phyloP scores from a whole-genome alignment of 192 early-diverging fungal genomes.

The Rhizophagus clarus region DNA sequence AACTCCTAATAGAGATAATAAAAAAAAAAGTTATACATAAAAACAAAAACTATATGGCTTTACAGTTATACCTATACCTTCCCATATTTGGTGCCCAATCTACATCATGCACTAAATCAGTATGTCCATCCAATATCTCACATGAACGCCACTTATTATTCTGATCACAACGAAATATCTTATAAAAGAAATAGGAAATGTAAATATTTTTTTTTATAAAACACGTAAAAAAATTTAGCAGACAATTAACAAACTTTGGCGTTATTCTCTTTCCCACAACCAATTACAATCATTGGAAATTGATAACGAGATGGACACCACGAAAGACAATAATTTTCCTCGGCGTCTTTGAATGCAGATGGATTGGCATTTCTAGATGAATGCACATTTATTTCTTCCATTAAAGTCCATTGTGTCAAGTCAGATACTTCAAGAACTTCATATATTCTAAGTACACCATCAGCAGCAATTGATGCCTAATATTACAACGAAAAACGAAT shows the following conservation, averaged over 20 bases:
- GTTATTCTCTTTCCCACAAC: slow-evolving; percentile 77
- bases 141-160: slow-evolving; percentile 66
- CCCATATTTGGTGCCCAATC: slow-evolving; percentile 73
- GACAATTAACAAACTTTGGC: slow-evolving; percentile 58
- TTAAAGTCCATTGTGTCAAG: slow-evolving; percentile 76
- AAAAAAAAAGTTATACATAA: background rate
- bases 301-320: slow-evolving; percentile 87
- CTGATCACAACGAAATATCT: slow-evolving; percentile 62
- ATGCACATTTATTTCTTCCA: slow-evolving; percentile 60
- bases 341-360: slow-evolving; percentile 61
- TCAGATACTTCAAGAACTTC: slow-evolving; percentile 82
- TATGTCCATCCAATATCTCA: slow-evolving; percentile 61
- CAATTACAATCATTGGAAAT: slow-evolving; percentile 80
- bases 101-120: slow-evolving; percentile 67
- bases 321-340: slow-evolving; percentile 78
- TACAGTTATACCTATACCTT: slow-evolving; percentile 33
- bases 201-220: background rate
- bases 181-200: background rate
- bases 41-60: background rate
- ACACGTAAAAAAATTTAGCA: background rate
- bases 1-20: slow-evolving; percentile 48
- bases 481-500: background rate
- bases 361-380: slow-evolving; percentile 19
- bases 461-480: slow-evolving; percentile 77
- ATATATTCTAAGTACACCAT: slow-evolving; percentile 86